Conservation (phyloP, 176 grass and related monocot species). For the Lolium perenne region DNA sequence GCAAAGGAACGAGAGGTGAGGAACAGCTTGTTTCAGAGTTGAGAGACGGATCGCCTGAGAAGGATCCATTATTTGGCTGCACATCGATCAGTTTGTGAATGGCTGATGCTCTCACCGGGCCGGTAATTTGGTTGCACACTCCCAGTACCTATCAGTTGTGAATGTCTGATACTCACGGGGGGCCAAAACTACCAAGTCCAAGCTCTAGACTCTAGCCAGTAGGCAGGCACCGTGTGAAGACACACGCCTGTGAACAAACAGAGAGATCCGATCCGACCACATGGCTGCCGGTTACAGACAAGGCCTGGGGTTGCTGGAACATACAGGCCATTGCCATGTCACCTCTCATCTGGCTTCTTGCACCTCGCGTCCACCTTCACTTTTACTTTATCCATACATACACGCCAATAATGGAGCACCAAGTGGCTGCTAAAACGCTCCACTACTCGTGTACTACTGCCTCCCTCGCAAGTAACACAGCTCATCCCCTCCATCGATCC, state of each 20-base stretch:
- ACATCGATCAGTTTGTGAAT: too few relatives aligned
- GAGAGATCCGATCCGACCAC: neutral
- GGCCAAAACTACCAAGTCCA: neutral
- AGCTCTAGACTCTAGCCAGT: neutral
- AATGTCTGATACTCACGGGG: neutral
- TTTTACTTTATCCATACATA: neutral
- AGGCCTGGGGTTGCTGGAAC: neutral
- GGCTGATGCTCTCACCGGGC: neutral
- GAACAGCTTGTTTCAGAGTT: neutral
- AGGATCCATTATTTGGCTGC: neutral
- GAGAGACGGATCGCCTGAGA: neutral
- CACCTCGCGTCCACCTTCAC: neutral
- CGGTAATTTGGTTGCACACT: too few relatives aligned
- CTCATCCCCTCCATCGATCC: conserved; percentile 7
- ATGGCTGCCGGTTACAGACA: neutral
- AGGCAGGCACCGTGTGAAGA: neutral
- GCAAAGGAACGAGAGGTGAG: neutral
- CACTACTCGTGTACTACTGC: neutral
- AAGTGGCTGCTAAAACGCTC: conserved; percentile 37
- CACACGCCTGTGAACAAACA: neutral
- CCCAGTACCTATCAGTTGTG: too few relatives aligned
- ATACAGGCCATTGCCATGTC: conserved; percentile 29
- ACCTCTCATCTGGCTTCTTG: neutral
- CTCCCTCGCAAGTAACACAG: neutral
- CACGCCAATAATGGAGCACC: conserved; percentile 38